Percentiles rank a stretch among this genome's conserved stretches.
Evolutionary conservation across 176 grass and related monocot species (phyloP).

Genomic region (Raddia guianensis): DNA sequence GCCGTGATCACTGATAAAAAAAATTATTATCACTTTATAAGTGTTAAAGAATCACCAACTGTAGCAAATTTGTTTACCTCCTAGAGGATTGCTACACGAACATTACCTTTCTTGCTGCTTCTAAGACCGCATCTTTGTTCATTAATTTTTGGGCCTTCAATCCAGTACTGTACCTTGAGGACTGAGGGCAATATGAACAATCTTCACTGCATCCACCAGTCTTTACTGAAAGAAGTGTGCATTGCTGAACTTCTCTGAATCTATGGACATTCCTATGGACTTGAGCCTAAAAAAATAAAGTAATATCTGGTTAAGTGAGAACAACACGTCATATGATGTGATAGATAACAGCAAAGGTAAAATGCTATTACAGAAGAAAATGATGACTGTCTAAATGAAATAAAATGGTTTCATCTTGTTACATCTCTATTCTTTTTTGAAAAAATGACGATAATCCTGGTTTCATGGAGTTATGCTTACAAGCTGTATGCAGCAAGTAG

Average conservation of each 20-base stretch:
- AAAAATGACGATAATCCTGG: not conserved
- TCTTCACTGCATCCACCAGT: constrained; percentile 99
- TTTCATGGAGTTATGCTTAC: not conserved
- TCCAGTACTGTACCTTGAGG: constrained; percentile 88
- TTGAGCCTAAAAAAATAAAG: constrained; percentile 64
- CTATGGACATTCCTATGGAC: constrained; percentile 86
- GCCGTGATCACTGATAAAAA: constrained; percentile 5
- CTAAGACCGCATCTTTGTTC: constrained; percentile 89
- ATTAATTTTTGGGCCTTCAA: constrained; percentile 90
- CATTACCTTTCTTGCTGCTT: constrained; percentile 84
- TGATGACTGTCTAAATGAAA: not conserved
- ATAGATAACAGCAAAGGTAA: constrained; percentile 3
- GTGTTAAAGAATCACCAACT: not conserved
- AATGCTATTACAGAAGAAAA: constrained; percentile 1
- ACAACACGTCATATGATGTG: not conserved
- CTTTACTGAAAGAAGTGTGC: constrained; percentile 98
- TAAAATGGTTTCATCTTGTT: not conserved
- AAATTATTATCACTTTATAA: not conserved
- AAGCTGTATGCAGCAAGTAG: not conserved
- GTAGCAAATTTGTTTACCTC: constrained; percentile 24
- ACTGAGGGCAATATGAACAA: constrained; percentile 97
- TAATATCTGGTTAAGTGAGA: constrained; percentile 17
- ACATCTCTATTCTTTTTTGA: not conserved
- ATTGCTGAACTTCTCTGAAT: constrained; percentile 96
- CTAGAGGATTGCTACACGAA: constrained; percentile 26